phyloP scores from a whole-genome alignment of 805 yeast species.

The Scheffersomyces stipitis region DNA sequence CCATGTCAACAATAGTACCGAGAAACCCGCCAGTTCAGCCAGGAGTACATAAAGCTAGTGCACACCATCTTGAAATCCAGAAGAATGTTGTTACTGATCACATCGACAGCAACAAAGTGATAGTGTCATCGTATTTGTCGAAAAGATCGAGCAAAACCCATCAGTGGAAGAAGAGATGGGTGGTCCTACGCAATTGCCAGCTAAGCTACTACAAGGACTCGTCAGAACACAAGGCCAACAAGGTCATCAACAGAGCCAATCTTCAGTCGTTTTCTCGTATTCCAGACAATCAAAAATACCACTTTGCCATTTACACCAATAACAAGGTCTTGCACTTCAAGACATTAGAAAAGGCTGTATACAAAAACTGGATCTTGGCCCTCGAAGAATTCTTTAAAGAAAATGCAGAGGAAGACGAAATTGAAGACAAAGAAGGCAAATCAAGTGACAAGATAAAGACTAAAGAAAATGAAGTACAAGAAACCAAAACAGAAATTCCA shows the following conservation, averaged over 20 bases:
- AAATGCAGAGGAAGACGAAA: conserved; percentile 6
- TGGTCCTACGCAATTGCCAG: conserved; percentile 37
- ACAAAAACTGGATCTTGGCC: conserved; percentile 16
- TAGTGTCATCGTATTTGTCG: conserved; percentile 25
- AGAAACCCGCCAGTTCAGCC: too few relatives aligned
- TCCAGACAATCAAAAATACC: conserved; percentile 12
- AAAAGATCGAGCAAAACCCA: conserved; percentile 33
- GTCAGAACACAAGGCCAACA: conserved; percentile 36
- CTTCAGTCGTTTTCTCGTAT: conserved; percentile 18
- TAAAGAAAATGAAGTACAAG: neutral
- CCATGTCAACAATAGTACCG: too few relatives aligned
- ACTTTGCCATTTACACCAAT: conserved; percentile 24
- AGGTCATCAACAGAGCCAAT: conserved; percentile 25
- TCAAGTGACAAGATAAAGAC: neutral
- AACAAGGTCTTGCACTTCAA: conserved; percentile 20
- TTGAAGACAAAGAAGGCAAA: neutral
- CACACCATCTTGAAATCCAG: too few relatives aligned
- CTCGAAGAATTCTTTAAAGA: conserved; percentile 6
- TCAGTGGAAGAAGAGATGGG: conserved; percentile 42
- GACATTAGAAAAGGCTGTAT: conserved; percentile 8
- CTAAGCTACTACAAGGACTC: conserved; percentile 39
- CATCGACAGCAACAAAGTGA: conserved; percentile 14
- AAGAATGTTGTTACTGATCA: neutral
- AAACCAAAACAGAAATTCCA: neutral
- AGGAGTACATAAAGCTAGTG: too few relatives aligned